These are phyloP conservation scores for Fragaria nilgerrensis DNA, from an alignment of 306 rosid genomes.

Conservation along the genomic window DNA sequence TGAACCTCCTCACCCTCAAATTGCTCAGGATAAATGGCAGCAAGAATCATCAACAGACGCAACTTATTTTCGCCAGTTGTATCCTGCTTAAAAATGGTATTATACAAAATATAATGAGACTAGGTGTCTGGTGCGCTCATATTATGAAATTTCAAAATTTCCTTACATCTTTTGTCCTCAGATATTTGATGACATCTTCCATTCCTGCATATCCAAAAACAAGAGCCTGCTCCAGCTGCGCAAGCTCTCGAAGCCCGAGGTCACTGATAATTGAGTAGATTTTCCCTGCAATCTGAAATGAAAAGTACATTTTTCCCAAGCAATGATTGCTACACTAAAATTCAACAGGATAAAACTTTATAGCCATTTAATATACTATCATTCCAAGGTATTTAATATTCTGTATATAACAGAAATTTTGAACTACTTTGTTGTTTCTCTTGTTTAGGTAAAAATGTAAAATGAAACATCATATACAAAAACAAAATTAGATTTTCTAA, in stretches of 20 bases:
- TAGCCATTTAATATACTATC: background rate
- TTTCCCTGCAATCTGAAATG: constrained; percentile 73
- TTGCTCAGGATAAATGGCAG: constrained; percentile 90
- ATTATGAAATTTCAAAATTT: constrained; percentile 7
- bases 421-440: background rate
- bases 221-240: constrained; percentile 83
- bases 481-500: background rate
- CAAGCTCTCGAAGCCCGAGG: constrained; percentile 67
- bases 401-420: background rate
- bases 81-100: constrained; percentile 40
- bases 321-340: background rate
- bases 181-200: constrained; percentile 80
- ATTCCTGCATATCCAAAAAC: constrained; percentile 94
- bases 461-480: background rate
- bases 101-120: constrained; percentile 1
- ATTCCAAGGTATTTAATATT: background rate
- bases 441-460: background rate
- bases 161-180: constrained; percentile 58
- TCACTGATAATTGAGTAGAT: constrained; percentile 67
- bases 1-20: constrained; percentile 84
- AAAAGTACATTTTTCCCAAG: constrained; percentile 23
- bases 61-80: constrained; percentile 72
- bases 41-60: constrained; percentile 90
- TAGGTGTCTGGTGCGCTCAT: background rate
- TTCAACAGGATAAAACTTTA: constrained; percentile 11